These are phyloP conservation scores for Daldinia eschscholtzii DNA, from an alignment of 2,329 filamentous ascomycete genomes.

Conservation along the genomic window DNA sequence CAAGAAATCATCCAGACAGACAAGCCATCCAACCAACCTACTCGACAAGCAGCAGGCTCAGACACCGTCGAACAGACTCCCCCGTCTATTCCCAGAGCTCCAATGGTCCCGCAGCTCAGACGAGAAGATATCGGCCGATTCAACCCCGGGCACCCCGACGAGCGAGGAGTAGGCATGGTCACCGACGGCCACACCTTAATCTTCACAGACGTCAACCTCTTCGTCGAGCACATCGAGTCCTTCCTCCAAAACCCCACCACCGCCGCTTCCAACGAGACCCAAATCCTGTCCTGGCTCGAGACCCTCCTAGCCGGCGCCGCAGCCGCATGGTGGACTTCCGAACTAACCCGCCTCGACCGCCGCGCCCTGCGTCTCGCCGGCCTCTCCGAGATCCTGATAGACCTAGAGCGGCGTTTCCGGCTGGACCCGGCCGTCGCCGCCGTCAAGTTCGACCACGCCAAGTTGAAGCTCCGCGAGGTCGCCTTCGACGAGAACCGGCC, in stretches of 20 bases:
- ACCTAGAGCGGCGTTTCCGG: neutral
- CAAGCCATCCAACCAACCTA: neutral
- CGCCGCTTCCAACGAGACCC: neutral
- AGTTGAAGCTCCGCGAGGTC: neutral
- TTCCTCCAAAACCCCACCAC: neutral
- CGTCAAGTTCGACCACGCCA: neutral
- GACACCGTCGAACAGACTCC: neutral
- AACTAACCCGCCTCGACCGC: neutral
- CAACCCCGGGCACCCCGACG: neutral
- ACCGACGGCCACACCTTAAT: neutral
- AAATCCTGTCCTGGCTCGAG: neutral
- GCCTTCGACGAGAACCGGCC: neutral
- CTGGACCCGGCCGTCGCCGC: neutral
- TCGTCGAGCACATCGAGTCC: neutral
- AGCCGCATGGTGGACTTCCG: neutral
- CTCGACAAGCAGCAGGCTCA: neutral
- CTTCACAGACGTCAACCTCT: slow-evolving; percentile 1
- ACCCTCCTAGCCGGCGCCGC: neutral
- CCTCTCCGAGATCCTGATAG: neutral
- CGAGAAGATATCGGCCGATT: neutral
- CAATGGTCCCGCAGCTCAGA: neutral
- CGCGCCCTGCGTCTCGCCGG: neutral
- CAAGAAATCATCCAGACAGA: neutral
- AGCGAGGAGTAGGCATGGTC: neutral
- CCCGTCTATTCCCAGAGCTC: neutral